Percentiles rank a stretch among this genome's conserved stretches.
These are phyloP conservation scores for Apiotrichum gamsii DNA, from an alignment of 1,284 basidiomycete genomes.

Conservation along the genomic window DNA sequence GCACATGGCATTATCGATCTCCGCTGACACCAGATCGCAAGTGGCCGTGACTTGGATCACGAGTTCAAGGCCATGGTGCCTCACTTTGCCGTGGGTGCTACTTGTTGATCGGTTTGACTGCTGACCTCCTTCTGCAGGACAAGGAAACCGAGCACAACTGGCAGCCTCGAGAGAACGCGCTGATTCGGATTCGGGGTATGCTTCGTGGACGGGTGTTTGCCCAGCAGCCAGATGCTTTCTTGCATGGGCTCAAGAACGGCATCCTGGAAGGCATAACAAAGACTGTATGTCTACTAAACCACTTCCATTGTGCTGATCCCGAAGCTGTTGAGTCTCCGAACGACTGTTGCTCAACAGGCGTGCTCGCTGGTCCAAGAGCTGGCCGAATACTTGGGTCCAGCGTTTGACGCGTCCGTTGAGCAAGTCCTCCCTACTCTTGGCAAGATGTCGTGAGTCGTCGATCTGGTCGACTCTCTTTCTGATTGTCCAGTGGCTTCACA, in stretches of 20 bases:
- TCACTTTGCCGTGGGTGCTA: conserved; percentile 62
- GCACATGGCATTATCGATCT: background rate
- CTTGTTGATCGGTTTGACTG: background rate
- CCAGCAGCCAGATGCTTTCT: conserved; percentile 67
- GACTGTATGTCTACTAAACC: conserved; percentile 69
- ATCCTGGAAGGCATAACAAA: conserved; percentile 80
- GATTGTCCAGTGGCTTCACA: conserved; percentile 56
- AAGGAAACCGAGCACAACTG: conserved; percentile 98
- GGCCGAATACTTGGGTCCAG: conserved; percentile 59
- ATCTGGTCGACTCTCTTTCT: background rate
- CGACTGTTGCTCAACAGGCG: conserved; percentile 78
- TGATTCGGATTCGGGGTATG: conserved; percentile 83
- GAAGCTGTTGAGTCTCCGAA: conserved; percentile 82
- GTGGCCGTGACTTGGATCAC: conserved; percentile 71
- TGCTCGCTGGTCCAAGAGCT: conserved; percentile 75
- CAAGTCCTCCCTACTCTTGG: conserved; percentile 66
- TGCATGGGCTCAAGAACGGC: conserved; percentile 64
- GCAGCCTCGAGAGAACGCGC: conserved; percentile 70
- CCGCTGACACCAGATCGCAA: conserved; percentile 60
- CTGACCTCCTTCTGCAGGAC: conserved; percentile 56
- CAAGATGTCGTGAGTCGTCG: conserved; percentile 57
- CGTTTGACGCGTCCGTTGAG: conserved; percentile 73
- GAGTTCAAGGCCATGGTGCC: conserved; percentile 75
- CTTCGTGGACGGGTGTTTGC: conserved; percentile 72
- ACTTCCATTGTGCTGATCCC: too few relatives aligned